Evolutionary conservation across 2,329 filamentous ascomycete species (phyloP), one percentile per base, ranked within the genome.

Genomic region (Cladosporium austrohemisphaericum): DNA sequence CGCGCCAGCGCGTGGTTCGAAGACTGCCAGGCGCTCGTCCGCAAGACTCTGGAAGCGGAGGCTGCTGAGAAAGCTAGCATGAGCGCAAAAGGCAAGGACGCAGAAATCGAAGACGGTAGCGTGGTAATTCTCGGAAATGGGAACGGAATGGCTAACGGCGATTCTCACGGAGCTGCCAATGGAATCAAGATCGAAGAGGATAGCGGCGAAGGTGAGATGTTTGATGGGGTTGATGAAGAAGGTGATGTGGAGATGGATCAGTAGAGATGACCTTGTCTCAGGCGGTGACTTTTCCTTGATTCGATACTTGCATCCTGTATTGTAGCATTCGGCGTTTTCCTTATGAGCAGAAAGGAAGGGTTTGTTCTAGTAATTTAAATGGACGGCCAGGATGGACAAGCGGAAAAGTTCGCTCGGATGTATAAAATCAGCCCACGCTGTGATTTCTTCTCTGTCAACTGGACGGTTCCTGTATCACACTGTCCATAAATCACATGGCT

Each of bases 1-100:
- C 77, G 83, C 29, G 76, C 95, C 9, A 80, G 82, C 5, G 76
- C 84, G 49, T 95, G 91, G 87, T 76, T 78, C 52, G 63, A 66
- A 26, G 70, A 68, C 10, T 67, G 69, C 23, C 51, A 70, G 8
- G 61, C 64, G 5, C 59, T 65, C 46, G 72, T 70, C 2, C 68
- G 67, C 48, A 56, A 60, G 43, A 66, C 67, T 13, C 66, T 67
- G 22, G 65, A 67, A 47, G 58, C 60, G 5, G 65, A 69, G 23
- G 57, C 64, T 18, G 57, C 63, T 25, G 62, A 60, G 40, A 52
- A 59, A 52, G 55, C 56, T 8, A 60, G 57, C 38, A 58, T 58
- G 9, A 56, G 61, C 36, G 52, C 52, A 37, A 23, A 38, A 37
- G 33, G 33, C 11, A 50, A 41, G 28, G 57, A 58, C 45, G 29